phyloP scores from a whole-genome alignment of 1,284 basidiomycete species.

The Irpex sp. region DNA sequence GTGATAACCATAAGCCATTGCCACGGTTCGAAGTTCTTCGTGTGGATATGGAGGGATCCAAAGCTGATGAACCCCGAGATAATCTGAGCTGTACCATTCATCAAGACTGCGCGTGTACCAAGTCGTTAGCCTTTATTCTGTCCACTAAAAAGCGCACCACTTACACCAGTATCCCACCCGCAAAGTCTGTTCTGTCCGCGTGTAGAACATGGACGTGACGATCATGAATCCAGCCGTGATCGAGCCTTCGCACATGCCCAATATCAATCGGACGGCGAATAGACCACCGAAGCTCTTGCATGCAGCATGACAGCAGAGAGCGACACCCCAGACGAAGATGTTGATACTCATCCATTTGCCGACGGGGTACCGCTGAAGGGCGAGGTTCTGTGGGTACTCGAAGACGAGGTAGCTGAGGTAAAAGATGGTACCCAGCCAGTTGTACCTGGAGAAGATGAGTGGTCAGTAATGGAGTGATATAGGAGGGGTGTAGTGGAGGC shows the following conservation, averaged over 20 bases:
- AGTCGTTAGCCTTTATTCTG: conserved; percentile 17
- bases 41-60: conserved; percentile 57
- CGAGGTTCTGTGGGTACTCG: conserved; percentile 62
- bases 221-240: conserved; percentile 49
- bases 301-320: conserved; percentile 39
- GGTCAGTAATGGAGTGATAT: neutral
- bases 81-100: conserved; percentile 44
- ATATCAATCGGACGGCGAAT: conserved; percentile 36
- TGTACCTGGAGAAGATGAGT: conserved; percentile 6
- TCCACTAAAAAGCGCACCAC: conserved; percentile 20
- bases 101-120: neutral
- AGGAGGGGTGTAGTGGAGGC: neutral
- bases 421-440: conserved; percentile 56
- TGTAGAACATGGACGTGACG: conserved; percentile 48
- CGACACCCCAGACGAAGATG: conserved; percentile 39
- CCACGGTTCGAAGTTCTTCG: conserved; percentile 53
- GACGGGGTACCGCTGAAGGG: conserved; percentile 62
- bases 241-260: conserved; percentile 47
- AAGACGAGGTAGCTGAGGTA: conserved; percentile 56
- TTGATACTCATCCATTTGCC: conserved; percentile 62
- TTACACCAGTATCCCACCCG: conserved; percentile 46
- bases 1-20: conserved; percentile 77
- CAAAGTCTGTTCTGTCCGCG: conserved; percentile 38
- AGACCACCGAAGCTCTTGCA: conserved; percentile 43
- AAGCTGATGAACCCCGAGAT: conserved; percentile 69